These are phyloP conservation scores for Fusarium sp. DNA, from an alignment of 2,329 filamentous ascomycete species.

Conservation along the genomic window DNA sequence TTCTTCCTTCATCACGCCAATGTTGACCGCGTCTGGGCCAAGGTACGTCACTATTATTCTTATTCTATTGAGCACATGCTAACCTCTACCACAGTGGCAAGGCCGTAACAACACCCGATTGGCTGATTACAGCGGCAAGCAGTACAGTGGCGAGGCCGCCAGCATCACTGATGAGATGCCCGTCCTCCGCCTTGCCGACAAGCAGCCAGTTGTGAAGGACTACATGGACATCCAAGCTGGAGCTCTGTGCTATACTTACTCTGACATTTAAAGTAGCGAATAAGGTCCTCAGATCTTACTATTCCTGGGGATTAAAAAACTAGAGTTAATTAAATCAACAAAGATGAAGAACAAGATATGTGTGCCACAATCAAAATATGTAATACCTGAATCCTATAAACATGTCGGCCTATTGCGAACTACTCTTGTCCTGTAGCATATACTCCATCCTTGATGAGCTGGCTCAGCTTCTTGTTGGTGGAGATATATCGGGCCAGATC, in stretches of 20 bases:
- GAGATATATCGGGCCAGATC: conserved; percentile 4
- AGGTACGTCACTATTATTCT: neutral
- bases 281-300: neutral
- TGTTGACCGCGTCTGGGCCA: conserved; percentile 43
- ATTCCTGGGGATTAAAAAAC: no score
- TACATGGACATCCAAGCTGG: conserved; percentile 26
- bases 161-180: conserved; percentile 6
- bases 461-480: conserved; percentile 5
- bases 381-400: no score
- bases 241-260: conserved; percentile 32
- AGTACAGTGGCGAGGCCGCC: neutral
- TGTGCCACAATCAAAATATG: no score
- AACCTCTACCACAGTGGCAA: conserved; percentile 9
- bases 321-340: no score
- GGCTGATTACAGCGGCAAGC: conserved; percentile 9
- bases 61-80: neutral
- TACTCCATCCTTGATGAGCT: conserved; percentile 11
- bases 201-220: conserved; percentile 17
- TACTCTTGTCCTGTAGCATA: conserved; percentile 1
- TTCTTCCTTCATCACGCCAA: conserved; percentile 50
- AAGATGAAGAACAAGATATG: no score
- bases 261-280: neutral
- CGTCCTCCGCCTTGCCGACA: neutral
- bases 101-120: conserved; percentile 20
- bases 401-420: no score